Evolutionary conservation across 169 alveolate species (phyloP), one percentile per base, ranked within the genome.

Genomic region (Plasmodium malariae): DNA sequence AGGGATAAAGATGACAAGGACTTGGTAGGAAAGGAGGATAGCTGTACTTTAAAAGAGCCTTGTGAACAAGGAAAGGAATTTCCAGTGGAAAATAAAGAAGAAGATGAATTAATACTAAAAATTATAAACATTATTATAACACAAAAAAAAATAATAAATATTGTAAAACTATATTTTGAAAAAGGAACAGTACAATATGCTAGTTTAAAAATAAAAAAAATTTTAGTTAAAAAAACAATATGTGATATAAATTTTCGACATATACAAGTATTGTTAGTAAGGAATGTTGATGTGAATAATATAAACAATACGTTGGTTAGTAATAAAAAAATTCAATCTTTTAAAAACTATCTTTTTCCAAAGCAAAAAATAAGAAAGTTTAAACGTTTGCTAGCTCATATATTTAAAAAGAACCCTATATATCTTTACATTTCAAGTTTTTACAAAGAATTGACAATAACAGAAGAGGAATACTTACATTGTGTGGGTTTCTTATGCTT

Each of bases 311-410:
- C 89, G 12, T 0, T 78, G 0, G 43, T 62, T 30, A 62, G 78
- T 30, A 78, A 63, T 7, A 69, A 57, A 34, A 78, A 78, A 49
- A 45, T 67, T n/a, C 63, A 78, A 26, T 24, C 26, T 40, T 62
- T 78, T 4, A 65, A 28, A 14, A 65, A 78, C 17, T 78, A 62
- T 62, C 40, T 78, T 43, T 78, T 78, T 63, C 45, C 89, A 0
- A 40, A 65, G 14, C 30, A 78, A 24, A 62, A 63, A 78, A 14
- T 60, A 5, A 51, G 24, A 21, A 37, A 49, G 2, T 32, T 78
- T 62, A 69, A 63, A 45, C 4, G 6, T 9, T 36, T 24, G 11
- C 55, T 78, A 12, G 30, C 30, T 11, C 49, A 63, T 2, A 30
- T 63, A n/a, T 34, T n/a, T 2, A 36, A 63, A 26, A 62, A 30